Percentiles rank a stretch among this genome's conserved stretches.
Conservation (phyloP, 768 basidiomycete species). For the Lentinula edodes region DNA sequence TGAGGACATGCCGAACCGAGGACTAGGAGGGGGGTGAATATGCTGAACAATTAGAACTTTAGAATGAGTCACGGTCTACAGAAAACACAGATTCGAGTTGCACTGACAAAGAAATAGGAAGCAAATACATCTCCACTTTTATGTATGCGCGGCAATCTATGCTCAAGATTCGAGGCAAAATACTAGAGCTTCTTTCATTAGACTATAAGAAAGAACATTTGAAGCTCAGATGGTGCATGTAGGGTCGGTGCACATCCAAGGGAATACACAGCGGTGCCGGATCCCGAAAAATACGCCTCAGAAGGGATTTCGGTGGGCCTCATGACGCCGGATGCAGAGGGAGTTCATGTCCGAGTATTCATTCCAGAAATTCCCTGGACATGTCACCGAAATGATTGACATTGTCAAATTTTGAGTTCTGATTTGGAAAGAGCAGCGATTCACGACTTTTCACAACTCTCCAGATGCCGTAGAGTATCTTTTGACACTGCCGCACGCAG, state of each 20-base stretch:
- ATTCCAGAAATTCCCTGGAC: not conserved
- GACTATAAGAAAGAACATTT: constrained; percentile 4
- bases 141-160: constrained; percentile 4
- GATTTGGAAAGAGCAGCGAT: not conserved
- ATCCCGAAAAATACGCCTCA: not conserved
- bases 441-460: not conserved
- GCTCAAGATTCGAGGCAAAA: not conserved
- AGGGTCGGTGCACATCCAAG: not conserved
- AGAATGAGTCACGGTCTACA: not conserved
- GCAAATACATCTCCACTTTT: not conserved
- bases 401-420: not conserved
- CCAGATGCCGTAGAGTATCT: constrained; percentile 3
- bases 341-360: not conserved
- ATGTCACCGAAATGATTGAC: constrained; percentile 3
- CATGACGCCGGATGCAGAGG: constrained; percentile 2
- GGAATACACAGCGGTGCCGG: not conserved
- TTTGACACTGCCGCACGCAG: not conserved
- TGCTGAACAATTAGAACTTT: not conserved
- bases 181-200: constrained; percentile 1
- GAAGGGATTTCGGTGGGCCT: not conserved
- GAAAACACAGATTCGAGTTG: not conserved
- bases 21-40: not conserved
- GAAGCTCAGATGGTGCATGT: constrained; percentile 1
- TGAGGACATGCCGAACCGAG: not conserved
- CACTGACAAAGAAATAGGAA: not conserved